Evolutionary conservation across 768 basidiomycete species (phyloP).

Genomic region (Aureoboletus auriporus): DNA sequence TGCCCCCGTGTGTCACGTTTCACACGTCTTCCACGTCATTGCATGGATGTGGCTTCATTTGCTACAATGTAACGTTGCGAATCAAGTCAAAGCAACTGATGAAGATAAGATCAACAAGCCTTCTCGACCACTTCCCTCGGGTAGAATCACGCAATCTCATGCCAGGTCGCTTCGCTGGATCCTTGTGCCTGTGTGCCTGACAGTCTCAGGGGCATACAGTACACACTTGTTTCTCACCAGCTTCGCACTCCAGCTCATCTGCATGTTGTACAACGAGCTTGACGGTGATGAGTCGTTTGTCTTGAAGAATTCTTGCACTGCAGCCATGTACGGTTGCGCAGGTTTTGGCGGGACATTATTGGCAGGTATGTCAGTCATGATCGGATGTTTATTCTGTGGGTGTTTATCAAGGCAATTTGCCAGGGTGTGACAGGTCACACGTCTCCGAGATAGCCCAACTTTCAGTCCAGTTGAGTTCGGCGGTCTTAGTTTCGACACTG

Average conservation of each 20-base stretch:
- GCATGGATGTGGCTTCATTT: conserved; percentile 44
- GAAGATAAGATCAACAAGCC: conserved; percentile 42
- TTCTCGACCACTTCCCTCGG: conserved; percentile 40
- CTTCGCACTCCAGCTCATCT: conserved; percentile 16
- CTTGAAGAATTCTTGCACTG: conserved; percentile 27
- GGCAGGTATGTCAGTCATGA: conserved; percentile 22
- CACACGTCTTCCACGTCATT: conserved; percentile 19
- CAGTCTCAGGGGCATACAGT: conserved; percentile 29
- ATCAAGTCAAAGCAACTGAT: conserved; percentile 34
- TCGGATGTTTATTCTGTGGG: too few species aligned
- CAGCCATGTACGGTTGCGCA: conserved; percentile 29
- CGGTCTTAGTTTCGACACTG: conserved; percentile 30
- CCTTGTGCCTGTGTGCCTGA: conserved; percentile 29
- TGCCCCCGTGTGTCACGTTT: conserved; percentile 15
- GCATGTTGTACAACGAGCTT: conserved; percentile 31
- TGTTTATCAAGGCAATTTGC: too few species aligned
- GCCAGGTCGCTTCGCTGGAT: conserved; percentile 36
- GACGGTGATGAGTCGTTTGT: neutral
- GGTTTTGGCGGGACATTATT: conserved; percentile 32
- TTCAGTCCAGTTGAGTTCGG: conserved; percentile 26
- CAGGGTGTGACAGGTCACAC: conserved; percentile 15
- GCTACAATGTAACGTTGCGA: conserved; percentile 36
- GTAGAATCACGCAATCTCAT: conserved; percentile 31
- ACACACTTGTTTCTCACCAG: conserved; percentile 27
- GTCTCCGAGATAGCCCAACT: conserved; percentile 7